A percentile compares a stretch with the other conserved stretches of the same genome.
Conservation (phyloP, 164 flowering plant species). For the Dillenia turbinata region DNA sequence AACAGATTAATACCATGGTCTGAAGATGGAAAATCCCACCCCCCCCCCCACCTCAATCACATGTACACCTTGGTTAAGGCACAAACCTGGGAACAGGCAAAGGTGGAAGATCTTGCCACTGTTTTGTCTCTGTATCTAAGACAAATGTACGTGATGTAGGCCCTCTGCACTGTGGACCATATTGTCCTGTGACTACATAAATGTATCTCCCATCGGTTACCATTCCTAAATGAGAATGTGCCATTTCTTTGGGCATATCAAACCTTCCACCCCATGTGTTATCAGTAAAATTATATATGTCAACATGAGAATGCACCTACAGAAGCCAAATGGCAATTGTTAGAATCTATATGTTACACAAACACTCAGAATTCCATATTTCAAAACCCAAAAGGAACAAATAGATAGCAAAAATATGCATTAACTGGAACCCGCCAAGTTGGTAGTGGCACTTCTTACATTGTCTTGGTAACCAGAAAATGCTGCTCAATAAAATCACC, state of each 20-base stretch:
- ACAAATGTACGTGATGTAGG: constrained; percentile 66
- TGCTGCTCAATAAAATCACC: no score
- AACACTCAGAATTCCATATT: no score
- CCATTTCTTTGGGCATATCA: constrained; percentile 92
- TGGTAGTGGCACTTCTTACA: no score
- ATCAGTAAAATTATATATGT: constrained; percentile 71
- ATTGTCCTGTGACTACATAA: constrained; percentile 81
- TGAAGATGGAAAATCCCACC: no score
- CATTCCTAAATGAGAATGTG: constrained; percentile 92
- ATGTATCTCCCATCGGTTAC: constrained; percentile 89
- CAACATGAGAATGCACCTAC: constrained; percentile 95
- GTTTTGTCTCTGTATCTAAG: constrained; percentile 67
- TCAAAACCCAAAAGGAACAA: no score
- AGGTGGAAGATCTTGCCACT: constrained; percentile 64
- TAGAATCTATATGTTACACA: no score
- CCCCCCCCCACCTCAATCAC: no score
- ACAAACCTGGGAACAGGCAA: constrained; percentile 86
- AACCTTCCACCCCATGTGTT: constrained; percentile 84
- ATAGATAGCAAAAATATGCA: no score
- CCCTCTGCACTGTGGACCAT: constrained; percentile 94
- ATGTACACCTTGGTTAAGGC: background rate
- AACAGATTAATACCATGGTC: no score
- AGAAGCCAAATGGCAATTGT: background rate
- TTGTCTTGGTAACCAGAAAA: no score
- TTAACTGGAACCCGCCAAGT: no score